phyloP scores from a whole-genome alignment of 2,329 filamentous ascomycete species.

The Pseudogymnoascus sp. region DNA sequence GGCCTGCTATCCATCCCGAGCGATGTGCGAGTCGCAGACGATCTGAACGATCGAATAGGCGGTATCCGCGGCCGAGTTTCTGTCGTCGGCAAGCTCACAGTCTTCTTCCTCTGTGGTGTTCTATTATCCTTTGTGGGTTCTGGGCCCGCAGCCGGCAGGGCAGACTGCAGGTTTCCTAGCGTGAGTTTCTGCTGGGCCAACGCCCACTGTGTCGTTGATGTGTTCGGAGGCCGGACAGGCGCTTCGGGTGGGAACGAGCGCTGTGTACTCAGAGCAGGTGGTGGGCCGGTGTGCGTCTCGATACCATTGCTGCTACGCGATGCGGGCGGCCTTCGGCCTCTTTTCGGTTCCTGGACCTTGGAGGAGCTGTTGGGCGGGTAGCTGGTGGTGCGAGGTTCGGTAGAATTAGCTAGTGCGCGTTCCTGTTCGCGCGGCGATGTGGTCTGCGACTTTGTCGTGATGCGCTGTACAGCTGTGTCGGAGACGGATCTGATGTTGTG shows the following conservation, averaged over 20 bases:
- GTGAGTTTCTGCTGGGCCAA: constrained; percentile 11
- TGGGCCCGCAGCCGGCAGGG: not conserved
- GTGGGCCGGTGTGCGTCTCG: constrained; percentile 9
- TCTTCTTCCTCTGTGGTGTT: not conserved
- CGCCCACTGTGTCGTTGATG: constrained; percentile 10
- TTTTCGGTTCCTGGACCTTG: not conserved
- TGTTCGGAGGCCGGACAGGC: constrained; percentile 4
- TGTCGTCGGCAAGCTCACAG: not conserved
- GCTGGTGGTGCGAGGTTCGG: not conserved
- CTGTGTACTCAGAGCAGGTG: constrained; percentile 11
- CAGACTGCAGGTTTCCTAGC: not conserved
- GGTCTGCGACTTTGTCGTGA: not conserved
- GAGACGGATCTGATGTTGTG: not conserved
- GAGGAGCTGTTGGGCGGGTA: constrained; percentile 2
- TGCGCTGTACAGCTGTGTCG: not conserved
- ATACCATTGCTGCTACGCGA: constrained; percentile 13
- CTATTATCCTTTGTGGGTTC: not conserved
- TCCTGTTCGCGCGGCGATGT: not conserved
- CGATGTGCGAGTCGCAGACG: constrained; percentile 7
- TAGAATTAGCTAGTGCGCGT: constrained; percentile 7
- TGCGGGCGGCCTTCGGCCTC: not conserved
- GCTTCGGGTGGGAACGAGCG: not conserved
- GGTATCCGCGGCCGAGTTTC: not conserved
- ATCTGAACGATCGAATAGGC: constrained; percentile 13
- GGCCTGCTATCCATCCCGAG: constrained; percentile 7